Conservation (phyloP, 106 monocot species). For the Gastrodia elata region DNA sequence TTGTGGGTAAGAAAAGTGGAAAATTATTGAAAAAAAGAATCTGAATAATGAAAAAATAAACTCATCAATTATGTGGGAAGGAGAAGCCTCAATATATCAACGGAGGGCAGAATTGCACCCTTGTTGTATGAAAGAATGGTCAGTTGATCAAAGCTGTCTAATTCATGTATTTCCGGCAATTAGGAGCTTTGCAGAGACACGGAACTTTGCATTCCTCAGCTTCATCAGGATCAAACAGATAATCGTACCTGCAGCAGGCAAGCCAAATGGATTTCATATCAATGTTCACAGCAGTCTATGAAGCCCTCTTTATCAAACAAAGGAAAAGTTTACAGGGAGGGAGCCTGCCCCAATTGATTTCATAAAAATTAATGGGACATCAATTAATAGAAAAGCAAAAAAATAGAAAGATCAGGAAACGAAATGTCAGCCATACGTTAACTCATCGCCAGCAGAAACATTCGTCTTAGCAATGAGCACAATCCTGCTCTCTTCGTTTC, state of each 20-base stretch:
- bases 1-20: not conserved
- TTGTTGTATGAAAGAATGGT: conserved; percentile 15
- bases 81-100: conserved; percentile 1
- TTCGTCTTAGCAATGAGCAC: conserved; percentile 79
- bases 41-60: conserved; percentile 5
- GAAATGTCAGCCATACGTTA: conserved; percentile 44
- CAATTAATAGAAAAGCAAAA: not conserved
- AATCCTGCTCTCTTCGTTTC: conserved; percentile 64
- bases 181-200: conserved; percentile 61
- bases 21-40: conserved; percentile 16
- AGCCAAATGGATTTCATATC: too few relatives aligned
- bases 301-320: too few relatives aligned
- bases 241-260: conserved; percentile 50
- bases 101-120: conserved; percentile 3
- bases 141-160: conserved; percentile 18
- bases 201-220: conserved; percentile 69
- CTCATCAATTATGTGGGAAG: not conserved
- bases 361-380: not conserved
- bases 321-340: too few relatives aligned
- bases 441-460: conserved; percentile 72
- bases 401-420: not conserved
- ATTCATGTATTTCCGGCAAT: conserved; percentile 70
- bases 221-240: conserved; percentile 78
- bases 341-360: too few relatives aligned
- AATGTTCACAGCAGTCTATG: too few relatives aligned